These are phyloP conservation scores for Sporothrix mexicana DNA, from an alignment of 2,329 filamentous ascomycete genomes.

Conservation along the genomic window DNA sequence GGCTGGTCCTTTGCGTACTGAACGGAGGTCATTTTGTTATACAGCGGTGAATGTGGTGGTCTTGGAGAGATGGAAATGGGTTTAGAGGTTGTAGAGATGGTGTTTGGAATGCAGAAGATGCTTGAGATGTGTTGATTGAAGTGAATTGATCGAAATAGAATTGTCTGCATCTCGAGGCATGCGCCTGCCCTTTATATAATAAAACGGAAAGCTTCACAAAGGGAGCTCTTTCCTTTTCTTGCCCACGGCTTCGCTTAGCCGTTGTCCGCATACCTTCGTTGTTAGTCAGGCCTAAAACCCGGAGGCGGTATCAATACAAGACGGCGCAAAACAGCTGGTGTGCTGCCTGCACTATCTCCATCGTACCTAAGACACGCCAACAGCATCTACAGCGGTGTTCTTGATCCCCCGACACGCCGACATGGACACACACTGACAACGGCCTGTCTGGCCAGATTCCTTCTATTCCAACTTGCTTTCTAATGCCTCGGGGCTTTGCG, in stretches of 20 bases:
- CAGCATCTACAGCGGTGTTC: background rate
- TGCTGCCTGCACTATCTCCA: background rate
- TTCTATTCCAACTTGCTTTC: background rate
- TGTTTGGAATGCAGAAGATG: background rate
- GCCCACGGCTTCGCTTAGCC: background rate
- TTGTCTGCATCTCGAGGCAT: background rate
- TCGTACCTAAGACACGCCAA: background rate
- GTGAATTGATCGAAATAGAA: background rate
- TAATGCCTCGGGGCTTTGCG: background rate
- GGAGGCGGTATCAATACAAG: background rate
- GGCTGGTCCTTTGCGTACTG: constrained; percentile 42
- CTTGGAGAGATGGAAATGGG: background rate
- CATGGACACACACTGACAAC: background rate
- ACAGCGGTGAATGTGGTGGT: background rate
- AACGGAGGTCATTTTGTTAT: constrained; percentile 11
- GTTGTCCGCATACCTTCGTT: background rate
- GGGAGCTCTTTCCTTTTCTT: background rate
- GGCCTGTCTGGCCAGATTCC: background rate
- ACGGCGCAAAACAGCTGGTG: background rate
- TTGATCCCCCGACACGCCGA: background rate
- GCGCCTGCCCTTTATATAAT: background rate
- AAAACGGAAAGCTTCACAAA: background rate
- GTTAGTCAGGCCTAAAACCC: background rate
- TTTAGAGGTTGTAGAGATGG: background rate
- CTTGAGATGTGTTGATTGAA: background rate